phyloP scores from a whole-genome alignment of 352 stramenopile species.

The Thalassiosira exigua region DNA sequence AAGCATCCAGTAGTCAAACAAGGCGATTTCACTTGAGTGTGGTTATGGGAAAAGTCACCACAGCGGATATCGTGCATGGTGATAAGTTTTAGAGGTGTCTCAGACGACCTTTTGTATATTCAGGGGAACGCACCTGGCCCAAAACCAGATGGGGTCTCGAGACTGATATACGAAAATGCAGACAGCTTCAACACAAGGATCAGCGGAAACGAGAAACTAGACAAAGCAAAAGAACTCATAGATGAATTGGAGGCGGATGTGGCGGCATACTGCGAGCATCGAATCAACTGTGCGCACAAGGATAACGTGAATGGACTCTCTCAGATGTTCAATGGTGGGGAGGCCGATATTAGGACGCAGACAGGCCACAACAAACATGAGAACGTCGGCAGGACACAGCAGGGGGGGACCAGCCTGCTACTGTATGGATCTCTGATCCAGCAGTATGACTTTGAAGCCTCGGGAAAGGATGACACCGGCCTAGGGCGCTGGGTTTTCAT shows the following conservation, averaged over 20 bases:
- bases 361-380: constrained; percentile 39
- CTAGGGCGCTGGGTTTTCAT: constrained; percentile 29
- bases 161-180: constrained; percentile 29
- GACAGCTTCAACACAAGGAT: constrained; percentile 27
- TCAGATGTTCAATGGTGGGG: constrained; percentile 35
- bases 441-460: constrained; percentile 16
- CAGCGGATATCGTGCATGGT: too few relatives aligned
- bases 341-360: constrained; percentile 4
- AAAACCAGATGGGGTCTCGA: constrained; percentile 5
- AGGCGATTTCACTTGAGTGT: too few relatives aligned
- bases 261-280: constrained; percentile 14
- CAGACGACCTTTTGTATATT: constrained; percentile 13
- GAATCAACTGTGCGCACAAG: constrained; percentile 25
- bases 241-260: constrained; percentile 41
- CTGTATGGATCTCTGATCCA: constrained; percentile 8
- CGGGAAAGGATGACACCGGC: constrained; percentile 18
- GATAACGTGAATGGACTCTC: constrained; percentile 24
- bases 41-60: too few relatives aligned
- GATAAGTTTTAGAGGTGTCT: too few relatives aligned
- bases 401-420: constrained; percentile 25
- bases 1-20: too few relatives aligned
- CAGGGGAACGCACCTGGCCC: constrained; percentile 12
- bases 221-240: constrained; percentile 29
- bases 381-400: constrained; percentile 28
- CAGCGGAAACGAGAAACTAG: constrained; percentile 30